Base-by-base conservation (phyloP, 495 filamentous ascomycete species). In the Xylaria intraflava region DNA sequence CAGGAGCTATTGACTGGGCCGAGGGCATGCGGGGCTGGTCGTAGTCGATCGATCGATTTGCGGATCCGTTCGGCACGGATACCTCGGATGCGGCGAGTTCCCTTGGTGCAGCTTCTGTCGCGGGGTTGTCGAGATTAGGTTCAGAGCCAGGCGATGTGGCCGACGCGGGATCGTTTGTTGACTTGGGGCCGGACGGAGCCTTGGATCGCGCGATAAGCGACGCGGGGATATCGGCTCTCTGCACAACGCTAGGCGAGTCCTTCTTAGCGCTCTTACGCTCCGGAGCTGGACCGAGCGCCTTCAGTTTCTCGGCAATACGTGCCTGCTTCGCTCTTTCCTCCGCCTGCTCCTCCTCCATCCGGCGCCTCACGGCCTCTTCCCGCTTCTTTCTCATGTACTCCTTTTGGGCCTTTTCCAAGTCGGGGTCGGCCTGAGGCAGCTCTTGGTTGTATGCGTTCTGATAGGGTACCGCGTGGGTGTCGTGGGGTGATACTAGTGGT, bases 321-420 rank as follows among this genome's bases (percentile, higher is more conserved):
- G 95, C 91, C 57, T 83, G 80, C 56, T 79, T 84, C 17, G 78
- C 93, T 11, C 85, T 83, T 64, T 93, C 88, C 62, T 92, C 87
- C 48, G 74, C 78, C 31, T 84, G 86, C 60, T 96, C 91, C 61
- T 93, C 79, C 52, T 96, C 90, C 51, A 84, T 65, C 55, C 84
- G 79, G 40, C 91, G 84, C 67, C 88, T 86, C 58, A 84, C 83
- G 10, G 88, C 90, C 50, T 84, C 71, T 59, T 93, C 79, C 20
- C 86, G 78, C 48, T 83, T 83, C 61, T 92, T 86, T 48, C 81
- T 84, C 93, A 97, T 97, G 14, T 95, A 73, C 39, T 81, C 82
- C 67, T 90, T 84, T 65, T 97, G 93, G 31, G 80, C 62, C 20
- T 40, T 55, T 44, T 78, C 83, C 48, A 83, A 75, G 38, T 76